These are phyloP conservation scores for Monilinia polystroma DNA, from an alignment of 2,329 filamentous ascomycete genomes.

Conservation along the genomic window DNA sequence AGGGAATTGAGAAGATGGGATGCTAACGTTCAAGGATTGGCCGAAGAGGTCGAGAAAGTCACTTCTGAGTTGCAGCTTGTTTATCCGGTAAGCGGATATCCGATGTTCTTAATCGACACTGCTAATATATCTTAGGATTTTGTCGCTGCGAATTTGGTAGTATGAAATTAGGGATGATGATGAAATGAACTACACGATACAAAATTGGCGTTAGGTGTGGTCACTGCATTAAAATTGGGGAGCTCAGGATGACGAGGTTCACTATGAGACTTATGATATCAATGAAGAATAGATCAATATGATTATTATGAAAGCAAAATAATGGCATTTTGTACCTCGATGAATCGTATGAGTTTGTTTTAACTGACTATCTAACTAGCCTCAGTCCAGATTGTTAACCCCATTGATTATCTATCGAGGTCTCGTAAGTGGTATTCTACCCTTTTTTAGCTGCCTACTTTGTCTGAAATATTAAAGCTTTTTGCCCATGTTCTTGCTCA, in stretches of 20 bases:
- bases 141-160: conserved; percentile 54
- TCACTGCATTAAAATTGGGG: conserved; percentile 20
- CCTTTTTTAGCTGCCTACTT: background rate
- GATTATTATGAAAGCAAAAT: conserved; percentile 1
- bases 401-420: background rate
- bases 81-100: conserved; percentile 61
- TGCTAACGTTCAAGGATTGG: conserved; percentile 77
- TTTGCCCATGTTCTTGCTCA: conserved; percentile 15
- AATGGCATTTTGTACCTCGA: background rate
- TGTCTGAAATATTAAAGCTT: background rate
- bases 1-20: conserved; percentile 85
- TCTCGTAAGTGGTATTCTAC: background rate
- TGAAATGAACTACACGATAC: conserved; percentile 24
- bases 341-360: background rate
- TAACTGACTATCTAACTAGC: background rate
- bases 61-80: conserved; percentile 77
- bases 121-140: conserved; percentile 48
- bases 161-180: conserved; percentile 35
- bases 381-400: background rate
- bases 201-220: conserved; percentile 33
- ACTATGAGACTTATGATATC: conserved; percentile 21
- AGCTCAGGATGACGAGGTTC: conserved; percentile 2
- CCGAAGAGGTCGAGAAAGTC: conserved; percentile 86
- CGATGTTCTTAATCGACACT: background rate
- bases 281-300: conserved; percentile 17